Evolutionary conservation across 2,329 filamentous ascomycete species (phyloP).

Genomic region (Neonectria hederae): DNA sequence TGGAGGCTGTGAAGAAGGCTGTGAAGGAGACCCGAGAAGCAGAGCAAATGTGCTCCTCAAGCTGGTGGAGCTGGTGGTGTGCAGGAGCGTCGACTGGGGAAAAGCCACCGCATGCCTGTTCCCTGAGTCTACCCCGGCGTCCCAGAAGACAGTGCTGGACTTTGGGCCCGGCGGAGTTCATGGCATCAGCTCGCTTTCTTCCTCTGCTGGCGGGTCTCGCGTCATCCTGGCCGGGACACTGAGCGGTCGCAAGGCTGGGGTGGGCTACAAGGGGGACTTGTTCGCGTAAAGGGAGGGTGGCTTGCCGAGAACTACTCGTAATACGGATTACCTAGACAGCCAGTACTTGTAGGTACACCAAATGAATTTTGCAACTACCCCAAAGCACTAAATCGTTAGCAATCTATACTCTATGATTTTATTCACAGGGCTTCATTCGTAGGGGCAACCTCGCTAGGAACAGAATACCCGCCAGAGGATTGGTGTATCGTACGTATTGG

Average conservation of each 20-base stretch:
- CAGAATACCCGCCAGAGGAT: too few relatives aligned
- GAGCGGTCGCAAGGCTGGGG: not conserved
- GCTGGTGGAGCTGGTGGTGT: conserved; percentile 16
- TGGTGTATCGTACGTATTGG: too few relatives aligned
- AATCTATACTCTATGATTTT: too few relatives aligned
- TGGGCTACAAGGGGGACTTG: conserved; percentile 17
- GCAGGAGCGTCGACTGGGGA: conserved; percentile 14
- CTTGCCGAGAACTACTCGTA: too few relatives aligned
- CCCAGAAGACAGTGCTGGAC: conserved; percentile 6
- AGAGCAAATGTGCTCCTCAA: not conserved
- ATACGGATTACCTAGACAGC: too few relatives aligned
- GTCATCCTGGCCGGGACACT: conserved; percentile 15
- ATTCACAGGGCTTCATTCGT: too few relatives aligned
- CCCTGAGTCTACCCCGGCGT: not conserved
- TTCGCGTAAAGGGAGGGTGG: not conserved
- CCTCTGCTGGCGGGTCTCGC: not conserved
- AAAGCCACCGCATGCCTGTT: conserved; percentile 1
- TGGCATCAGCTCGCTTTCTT: conserved; percentile 12
- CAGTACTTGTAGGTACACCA: too few relatives aligned
- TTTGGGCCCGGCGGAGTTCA: conserved; percentile 21
- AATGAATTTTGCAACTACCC: too few relatives aligned
- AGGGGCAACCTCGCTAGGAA: too few relatives aligned
- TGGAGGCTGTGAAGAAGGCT: too few relatives aligned
- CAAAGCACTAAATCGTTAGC: too few relatives aligned
- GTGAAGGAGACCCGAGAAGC: not conserved